Percentiles rank a stretch among this genome's conserved stretches.
Conservation (phyloP, 805 yeast genomes). For the Ogataea paradorogensis region DNA sequence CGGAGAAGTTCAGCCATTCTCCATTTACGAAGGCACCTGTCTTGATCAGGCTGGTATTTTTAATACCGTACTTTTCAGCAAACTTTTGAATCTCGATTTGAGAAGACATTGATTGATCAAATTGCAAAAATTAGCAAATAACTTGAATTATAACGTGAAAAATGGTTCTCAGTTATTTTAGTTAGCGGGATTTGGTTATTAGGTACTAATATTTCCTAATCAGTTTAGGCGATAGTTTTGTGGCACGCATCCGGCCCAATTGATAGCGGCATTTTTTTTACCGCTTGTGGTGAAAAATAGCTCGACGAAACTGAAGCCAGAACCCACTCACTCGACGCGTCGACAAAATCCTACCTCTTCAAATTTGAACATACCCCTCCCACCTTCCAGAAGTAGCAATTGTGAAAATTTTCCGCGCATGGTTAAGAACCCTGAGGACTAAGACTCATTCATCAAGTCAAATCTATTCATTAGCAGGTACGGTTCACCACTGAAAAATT, state of each 20-base stretch:
- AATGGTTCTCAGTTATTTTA: background rate
- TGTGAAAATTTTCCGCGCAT: constrained; percentile 14
- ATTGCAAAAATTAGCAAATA: background rate
- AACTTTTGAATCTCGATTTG: constrained; percentile 24
- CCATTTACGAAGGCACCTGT: constrained; percentile 72
- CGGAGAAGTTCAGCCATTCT: constrained; percentile 53
- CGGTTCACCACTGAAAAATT: constrained; percentile 1
- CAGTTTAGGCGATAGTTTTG: constrained; percentile 3
- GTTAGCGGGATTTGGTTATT: background rate
- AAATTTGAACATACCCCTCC: background rate
- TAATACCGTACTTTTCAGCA: constrained; percentile 34
- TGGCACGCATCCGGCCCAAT: background rate
- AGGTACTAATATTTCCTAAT: constrained; percentile 5
- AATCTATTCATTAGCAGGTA: background rate
- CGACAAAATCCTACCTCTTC: background rate
- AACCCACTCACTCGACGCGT: constrained; percentile 1
- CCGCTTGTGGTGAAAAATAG: too few species aligned
- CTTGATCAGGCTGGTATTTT: constrained; percentile 50
- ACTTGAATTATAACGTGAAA: background rate
- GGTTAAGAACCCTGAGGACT: constrained; percentile 11
- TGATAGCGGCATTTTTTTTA: too few species aligned
- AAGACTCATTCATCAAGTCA: constrained; percentile 1
- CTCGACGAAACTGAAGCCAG: background rate
- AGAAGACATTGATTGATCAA: constrained; percentile 24
- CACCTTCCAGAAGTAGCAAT: constrained; percentile 14